Conservation (phyloP, 2,329 filamentous ascomycete species). For the Periconia digitata region DNA sequence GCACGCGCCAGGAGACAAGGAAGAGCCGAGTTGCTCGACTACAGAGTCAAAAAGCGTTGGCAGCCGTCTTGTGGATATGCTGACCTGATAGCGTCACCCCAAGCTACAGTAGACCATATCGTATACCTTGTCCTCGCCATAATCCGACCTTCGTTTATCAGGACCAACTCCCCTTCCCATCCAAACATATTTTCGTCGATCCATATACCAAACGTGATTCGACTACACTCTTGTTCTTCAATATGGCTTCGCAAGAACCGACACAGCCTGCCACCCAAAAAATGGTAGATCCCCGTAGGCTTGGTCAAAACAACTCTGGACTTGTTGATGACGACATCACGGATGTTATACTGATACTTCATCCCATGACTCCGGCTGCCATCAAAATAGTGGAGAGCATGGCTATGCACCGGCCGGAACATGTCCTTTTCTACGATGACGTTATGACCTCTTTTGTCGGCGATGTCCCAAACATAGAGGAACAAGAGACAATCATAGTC, state of each 20-base stretch:
- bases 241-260: constrained; percentile 36
- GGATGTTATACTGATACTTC: constrained; percentile 86
- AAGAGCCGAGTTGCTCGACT: not conserved
- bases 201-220: not conserved
- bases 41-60: not conserved
- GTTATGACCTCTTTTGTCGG: constrained; percentile 47
- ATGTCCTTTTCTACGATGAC: constrained; percentile 54
- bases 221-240: not conserved
- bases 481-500: constrained; percentile 52
- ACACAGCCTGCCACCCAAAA: constrained; percentile 73
- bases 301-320: constrained; percentile 79
- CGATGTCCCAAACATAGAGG: constrained; percentile 39
- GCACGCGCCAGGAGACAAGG: not conserved
- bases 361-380: constrained; percentile 74
- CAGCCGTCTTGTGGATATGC: constrained; percentile 4
- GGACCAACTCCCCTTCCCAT: no score
- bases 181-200: not conserved
- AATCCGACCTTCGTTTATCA: no score
- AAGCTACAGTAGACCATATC: no score
- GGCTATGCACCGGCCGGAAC: constrained; percentile 55
- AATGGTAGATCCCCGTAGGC: constrained; percentile 75
- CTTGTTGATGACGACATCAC: constrained; percentile 80
- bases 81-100: not conserved
- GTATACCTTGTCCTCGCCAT: no score
- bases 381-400: constrained; percentile 68